phyloP scores from a whole-genome alignment of 1,284 basidiomycete genomes.

The Rhizopogon parksii region DNA sequence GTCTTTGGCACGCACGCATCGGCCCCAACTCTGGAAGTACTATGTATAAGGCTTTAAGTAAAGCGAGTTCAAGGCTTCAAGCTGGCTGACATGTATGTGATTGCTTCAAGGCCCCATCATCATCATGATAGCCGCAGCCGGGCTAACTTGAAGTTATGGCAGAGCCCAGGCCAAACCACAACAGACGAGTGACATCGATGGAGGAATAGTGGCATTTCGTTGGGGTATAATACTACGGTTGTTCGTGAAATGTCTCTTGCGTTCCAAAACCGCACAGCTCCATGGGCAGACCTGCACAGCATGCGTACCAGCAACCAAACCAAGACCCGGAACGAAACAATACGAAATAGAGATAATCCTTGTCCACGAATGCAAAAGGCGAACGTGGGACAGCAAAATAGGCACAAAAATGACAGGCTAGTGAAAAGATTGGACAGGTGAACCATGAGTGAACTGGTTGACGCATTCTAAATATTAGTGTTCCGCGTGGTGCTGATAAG shows the following conservation, averaged over 20 bases:
- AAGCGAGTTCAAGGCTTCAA: too few relatives aligned
- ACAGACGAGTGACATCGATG: not conserved
- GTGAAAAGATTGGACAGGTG: conserved; percentile 9
- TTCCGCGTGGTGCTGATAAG: conserved; percentile 9
- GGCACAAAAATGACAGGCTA: conserved; percentile 8
- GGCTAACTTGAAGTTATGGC: not conserved
- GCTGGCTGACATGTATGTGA: too few relatives aligned
- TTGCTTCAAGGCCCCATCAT: too few relatives aligned
- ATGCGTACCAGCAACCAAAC: conserved; percentile 14
- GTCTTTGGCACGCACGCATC: not conserved
- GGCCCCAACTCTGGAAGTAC: too few relatives aligned
- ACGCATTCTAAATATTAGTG: conserved; percentile 8
- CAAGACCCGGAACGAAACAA: conserved; percentile 11
- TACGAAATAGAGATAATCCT: conserved; percentile 16
- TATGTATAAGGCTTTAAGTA: not conserved
- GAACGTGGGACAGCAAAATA: conserved; percentile 11
- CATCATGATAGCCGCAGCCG: too few relatives aligned
- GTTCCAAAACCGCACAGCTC: not conserved
- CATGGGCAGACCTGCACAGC: not conserved
- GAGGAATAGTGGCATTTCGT: not conserved
- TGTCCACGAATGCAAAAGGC: conserved; percentile 7
- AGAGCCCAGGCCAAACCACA: not conserved
- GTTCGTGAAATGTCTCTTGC: conserved; percentile 2
- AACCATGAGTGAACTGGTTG: conserved; percentile 8
- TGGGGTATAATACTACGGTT: conserved; percentile 5